Evolutionary conservation across 2,329 filamentous ascomycete species (phyloP).

Genomic region (Grosmannia huntii): DNA sequence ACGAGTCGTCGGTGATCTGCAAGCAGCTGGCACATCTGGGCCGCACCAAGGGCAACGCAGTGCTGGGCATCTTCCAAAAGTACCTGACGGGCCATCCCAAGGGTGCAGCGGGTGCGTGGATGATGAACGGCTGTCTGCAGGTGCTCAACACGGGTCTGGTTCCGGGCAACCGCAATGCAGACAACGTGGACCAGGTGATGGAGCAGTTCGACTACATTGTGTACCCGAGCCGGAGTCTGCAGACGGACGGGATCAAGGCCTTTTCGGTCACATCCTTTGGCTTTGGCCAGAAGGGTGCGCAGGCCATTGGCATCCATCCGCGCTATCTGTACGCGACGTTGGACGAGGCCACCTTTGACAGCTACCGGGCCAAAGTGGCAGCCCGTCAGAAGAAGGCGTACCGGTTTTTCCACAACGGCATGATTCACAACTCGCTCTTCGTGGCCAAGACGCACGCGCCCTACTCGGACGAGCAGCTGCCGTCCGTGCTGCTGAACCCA

Average conservation of each 20-base stretch:
- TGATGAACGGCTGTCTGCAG: constrained; percentile 97
- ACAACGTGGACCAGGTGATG: constrained; percentile 93
- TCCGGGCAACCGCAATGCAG: constrained; percentile 92
- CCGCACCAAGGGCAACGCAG: constrained; percentile 88
- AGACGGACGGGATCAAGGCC: constrained; percentile 96
- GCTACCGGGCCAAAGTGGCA: constrained; percentile 80
- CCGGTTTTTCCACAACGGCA: constrained; percentile 93
- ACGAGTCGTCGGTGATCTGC: constrained; percentile 95
- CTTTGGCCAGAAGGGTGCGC: constrained; percentile 97
- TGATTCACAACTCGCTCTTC: constrained; percentile 97
- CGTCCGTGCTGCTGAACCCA: constrained; percentile 85
- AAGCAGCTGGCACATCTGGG: constrained; percentile 92
- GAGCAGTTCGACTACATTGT: constrained; percentile 97
- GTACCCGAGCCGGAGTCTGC: constrained; percentile 87
- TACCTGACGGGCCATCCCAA: constrained; percentile 98
- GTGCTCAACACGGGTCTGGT: constrained; percentile 89
- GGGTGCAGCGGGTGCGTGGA: constrained; percentile 98
- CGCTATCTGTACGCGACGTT: constrained; percentile 94
- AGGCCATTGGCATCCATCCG: constrained; percentile 92
- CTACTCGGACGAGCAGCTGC: constrained; percentile 79
- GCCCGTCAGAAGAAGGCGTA: constrained; percentile 97
- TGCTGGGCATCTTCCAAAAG: constrained; percentile 98
- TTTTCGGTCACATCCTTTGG: constrained; percentile 98
- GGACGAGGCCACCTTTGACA: constrained; percentile 67
- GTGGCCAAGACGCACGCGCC: constrained; percentile 87